Percentiles rank a stretch among this genome's conserved stretches.
Conservation (phyloP, 371 early-diverging fungal species). For the Mucor indicus region DNA sequence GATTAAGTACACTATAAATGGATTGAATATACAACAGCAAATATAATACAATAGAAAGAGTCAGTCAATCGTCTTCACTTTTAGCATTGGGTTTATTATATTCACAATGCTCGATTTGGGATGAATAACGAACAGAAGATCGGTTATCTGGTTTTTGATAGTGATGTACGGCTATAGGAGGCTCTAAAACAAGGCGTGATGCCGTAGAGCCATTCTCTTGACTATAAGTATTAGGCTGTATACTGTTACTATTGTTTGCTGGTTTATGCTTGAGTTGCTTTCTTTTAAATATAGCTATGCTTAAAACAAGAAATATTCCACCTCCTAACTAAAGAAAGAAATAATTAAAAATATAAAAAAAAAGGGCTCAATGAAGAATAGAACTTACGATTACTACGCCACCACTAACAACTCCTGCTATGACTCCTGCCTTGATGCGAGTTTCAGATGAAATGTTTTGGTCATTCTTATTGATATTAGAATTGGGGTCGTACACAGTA, state of each 20-base stretch:
- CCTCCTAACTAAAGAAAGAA: slow-evolving; percentile 23
- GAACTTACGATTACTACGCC: slow-evolving; percentile 33
- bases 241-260: slow-evolving; percentile 1
- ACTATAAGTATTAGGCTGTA: slow-evolving; percentile 1
- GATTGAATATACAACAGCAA: too few relatives aligned
- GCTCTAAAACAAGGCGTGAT: slow-evolving; percentile 2
- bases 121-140: slow-evolving; percentile 16
- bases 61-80: too few relatives aligned
- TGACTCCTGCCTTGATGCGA: slow-evolving; percentile 27
- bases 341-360: not conserved
- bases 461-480: not conserved
- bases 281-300: slow-evolving; percentile 14
- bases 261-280: slow-evolving; percentile 8
- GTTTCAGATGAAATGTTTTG: slow-evolving; percentile 7
- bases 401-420: slow-evolving; percentile 39
- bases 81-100: slow-evolving; percentile 22
- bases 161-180: not conserved
- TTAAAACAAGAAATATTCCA: slow-evolving; percentile 21
- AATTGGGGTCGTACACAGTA: slow-evolving; percentile 9
- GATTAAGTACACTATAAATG: too few relatives aligned
- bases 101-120: slow-evolving; percentile 15
- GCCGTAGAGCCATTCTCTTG: slow-evolving; percentile 5
- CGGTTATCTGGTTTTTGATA: slow-evolving; percentile 25
- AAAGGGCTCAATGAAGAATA: not conserved
- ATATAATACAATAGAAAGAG: too few relatives aligned